Percentiles rank a stretch among this genome's conserved stretches.
Conservation (phyloP, 129 eudicot genomes). For the Flaveria trinervia region DNA sequence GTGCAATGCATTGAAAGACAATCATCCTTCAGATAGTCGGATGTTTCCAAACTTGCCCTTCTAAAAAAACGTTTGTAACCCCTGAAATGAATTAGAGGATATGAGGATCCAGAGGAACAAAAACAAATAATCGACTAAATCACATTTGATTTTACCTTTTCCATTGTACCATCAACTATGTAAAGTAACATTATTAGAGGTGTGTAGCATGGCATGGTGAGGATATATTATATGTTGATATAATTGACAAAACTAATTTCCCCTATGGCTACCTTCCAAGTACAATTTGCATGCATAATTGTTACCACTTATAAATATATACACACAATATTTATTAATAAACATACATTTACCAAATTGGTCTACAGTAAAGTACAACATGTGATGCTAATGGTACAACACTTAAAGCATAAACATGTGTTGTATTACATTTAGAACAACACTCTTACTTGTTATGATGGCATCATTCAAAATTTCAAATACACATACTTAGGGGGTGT, state of each 20-base stretch:
- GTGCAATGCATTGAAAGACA: constrained; percentile 79
- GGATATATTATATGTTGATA: neutral
- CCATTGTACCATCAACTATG: neutral
- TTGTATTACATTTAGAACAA: neutral
- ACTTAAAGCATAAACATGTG: too few species aligned
- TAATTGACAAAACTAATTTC: neutral
- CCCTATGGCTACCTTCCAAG: neutral
- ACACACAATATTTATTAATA: neutral
- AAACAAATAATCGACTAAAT: constrained; percentile 7
- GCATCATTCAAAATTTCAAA: constrained; percentile 5
- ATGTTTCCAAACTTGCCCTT: constrained; percentile 59
- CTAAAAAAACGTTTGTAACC: constrained; percentile 89
- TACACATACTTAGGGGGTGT: neutral
- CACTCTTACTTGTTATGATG: neutral
- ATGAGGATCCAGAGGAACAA: constrained; percentile 5
- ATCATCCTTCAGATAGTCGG: constrained; percentile 74
- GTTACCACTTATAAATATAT: neutral
- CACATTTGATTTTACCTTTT: constrained; percentile 6
- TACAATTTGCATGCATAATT: constrained; percentile 3
- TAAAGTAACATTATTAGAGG: neutral
- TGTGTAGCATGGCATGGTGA: neutral
- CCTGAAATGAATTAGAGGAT: constrained; percentile 48
- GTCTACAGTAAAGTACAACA: too few species aligned
- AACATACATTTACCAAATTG: too few species aligned
- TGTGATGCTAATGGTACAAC: too few species aligned